Evolutionary conservation across 495 filamentous ascomycete species (phyloP), one percentile per base, ranked within the genome.

Genomic region (Copromyces sp.): DNA sequence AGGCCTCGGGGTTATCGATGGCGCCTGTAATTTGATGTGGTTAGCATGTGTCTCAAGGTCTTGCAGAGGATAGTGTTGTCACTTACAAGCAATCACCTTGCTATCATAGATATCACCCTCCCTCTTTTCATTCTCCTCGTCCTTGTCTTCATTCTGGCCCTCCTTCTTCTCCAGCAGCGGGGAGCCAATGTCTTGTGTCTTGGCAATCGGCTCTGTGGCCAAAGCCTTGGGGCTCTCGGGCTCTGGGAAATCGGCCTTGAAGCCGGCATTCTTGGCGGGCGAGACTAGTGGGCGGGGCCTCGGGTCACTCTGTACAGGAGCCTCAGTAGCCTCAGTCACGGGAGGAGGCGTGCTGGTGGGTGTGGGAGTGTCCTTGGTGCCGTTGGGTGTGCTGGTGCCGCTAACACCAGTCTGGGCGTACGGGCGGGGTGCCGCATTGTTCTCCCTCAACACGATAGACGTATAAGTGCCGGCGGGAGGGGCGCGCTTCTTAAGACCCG

Each of bases 71-170:
- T n/a, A 11, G 11, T 24, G 4, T 16, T 12, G 9, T 42, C 47
- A 16, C n/a, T 11, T n/a, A 59, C 68, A 37, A 4, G 6, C 4
- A n/a, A 32, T 9, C 35, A 12, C 81, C 87, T 86, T 92, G 90
- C 97, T 91, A 4, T 94, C 93, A 82, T 95, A 99, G 76, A 99
- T 99, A 81, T 98, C 94, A 35, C 86, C 86, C 79, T 98, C 93
- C 7, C 92, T 87, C 72, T 88, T 88, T 71, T 87, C 84, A 80
- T 87, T 93, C 73, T 88, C 85, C 0, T 87, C 87, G 68, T 90
- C 86, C 29, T 85, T 85, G 75, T 94, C 91, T 73, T 86, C 84
- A 9, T 77, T 72, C 73, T 85, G 81, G 59, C 70, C 73, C 44
- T 82, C 82, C 82, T 87, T 90, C 79, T 84, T 86, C 14, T 81